Percentiles rank a stretch among this genome's conserved stretches.
These are phyloP conservation scores for Cadophora gregata DNA, from an alignment of 2,329 filamentous ascomycete genomes.

Conservation along the genomic window DNA sequence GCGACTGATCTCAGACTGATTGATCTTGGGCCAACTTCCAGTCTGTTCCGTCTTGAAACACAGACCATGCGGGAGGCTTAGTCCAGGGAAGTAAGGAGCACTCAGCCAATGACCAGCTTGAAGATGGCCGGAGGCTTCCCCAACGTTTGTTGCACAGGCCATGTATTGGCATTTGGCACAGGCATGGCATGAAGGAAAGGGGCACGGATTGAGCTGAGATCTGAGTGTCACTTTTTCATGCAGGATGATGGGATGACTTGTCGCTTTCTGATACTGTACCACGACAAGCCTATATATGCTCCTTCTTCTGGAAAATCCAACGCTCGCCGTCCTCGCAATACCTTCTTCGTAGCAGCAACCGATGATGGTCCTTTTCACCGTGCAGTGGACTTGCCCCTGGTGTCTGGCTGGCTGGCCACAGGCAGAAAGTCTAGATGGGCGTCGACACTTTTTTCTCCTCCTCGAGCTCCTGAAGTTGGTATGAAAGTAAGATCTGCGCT, in stretches of 20 bases:
- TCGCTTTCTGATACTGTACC: slow-evolving; percentile 19
- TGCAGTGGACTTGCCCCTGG: not conserved
- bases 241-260: slow-evolving; percentile 20
- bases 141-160: slow-evolving; percentile 9
- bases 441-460: not conserved
- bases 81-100: not conserved
- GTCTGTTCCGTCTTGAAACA: not conserved
- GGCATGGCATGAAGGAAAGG: slow-evolving; percentile 8
- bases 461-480: not conserved
- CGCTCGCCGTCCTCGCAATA: too few species aligned
- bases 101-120: not conserved
- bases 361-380: not conserved
- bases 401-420: not conserved
- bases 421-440: not conserved
- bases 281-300: too few species aligned
- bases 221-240: slow-evolving; percentile 18
- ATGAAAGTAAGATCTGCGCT: not conserved
- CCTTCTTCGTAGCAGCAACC: too few species aligned
- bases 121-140: not conserved
- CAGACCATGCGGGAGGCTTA: not conserved
- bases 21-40: not conserved
- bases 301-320: too few species aligned
- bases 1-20: not conserved
- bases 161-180: not conserved
- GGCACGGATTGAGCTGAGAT: slow-evolving; percentile 28